Base-by-base conservation (phyloP, 2,329 filamentous ascomycete species). In the Lachnellula arida region DNA sequence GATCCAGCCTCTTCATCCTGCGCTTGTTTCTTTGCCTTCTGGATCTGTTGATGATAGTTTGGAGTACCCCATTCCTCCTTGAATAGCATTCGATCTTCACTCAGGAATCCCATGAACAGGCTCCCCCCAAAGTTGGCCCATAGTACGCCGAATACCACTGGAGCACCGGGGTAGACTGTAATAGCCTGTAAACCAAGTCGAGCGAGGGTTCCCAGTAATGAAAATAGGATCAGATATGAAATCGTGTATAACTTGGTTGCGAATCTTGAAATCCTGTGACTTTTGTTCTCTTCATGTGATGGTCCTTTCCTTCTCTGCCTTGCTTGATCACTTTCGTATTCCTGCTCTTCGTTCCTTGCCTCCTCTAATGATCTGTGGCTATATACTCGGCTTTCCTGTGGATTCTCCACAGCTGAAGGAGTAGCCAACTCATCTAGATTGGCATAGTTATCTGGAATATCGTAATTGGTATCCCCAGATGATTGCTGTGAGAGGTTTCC, bases 41-140 rank as follows among this genome's bases (percentile, higher is more conserved):
- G 67, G 52, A 69, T 66, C 54, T 66, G 63, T 49, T 66, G 67
- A 37, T 76, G 70, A 54, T 75, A 75, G 4, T 66, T 71, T 11
- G 72, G 68, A 7, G 69, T 72, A 8, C 82, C 84, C 81, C 82
- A 86, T 73, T 88, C 85, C 56, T 83, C 73, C 32, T 81, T 81
- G 70, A 96, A 95, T 6, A 96, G 74, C 64, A 81, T 85, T 59
- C 83, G 78, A 67, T 96, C 90, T 72, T 96, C 89, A 9, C 82
- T 75, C 2, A 97, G 78, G 67, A 96, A 95, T 2, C 94, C 93
- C 82, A 97, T 88, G 56, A 96, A 63, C 0, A 95, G 68, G 54
- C 88, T 88, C 1, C 93, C 93, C 1, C 78, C 83, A 47, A 96
- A 86, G 67, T 97, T 97, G 58, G 91, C 86, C 93, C 93, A 97